Conservation (phyloP, 2,329 filamentous ascomycete species). For the Fusarium verrucosum region DNA sequence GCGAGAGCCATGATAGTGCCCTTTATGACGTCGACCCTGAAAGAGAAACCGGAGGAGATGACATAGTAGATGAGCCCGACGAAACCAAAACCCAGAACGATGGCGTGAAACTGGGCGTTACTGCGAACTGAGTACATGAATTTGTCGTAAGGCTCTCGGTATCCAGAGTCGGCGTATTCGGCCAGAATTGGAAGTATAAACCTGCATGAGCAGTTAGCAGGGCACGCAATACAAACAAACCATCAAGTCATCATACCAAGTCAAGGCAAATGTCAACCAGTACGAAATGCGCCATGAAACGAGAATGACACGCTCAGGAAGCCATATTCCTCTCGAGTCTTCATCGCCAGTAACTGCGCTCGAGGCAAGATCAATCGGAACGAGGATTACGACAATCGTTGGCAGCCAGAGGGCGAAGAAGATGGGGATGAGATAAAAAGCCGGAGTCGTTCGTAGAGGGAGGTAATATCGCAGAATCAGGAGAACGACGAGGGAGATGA, state of each 20-base stretch:
- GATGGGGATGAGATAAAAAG: constrained; percentile 88
- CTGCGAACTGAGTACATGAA: constrained; percentile 84
- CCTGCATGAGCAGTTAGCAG: constrained; percentile 52
- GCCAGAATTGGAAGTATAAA: constrained; percentile 90
- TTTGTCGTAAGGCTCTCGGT: constrained; percentile 83
- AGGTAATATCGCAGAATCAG: constrained; percentile 90
- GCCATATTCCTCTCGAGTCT: constrained; percentile 82
- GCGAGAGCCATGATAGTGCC: constrained; percentile 89
- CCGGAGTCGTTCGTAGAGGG: constrained; percentile 87
- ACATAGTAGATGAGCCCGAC: constrained; percentile 86
- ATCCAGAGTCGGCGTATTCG: constrained; percentile 94
- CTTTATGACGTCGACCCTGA: constrained; percentile 72
- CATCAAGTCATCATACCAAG: constrained; percentile 70
- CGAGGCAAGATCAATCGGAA: constrained; percentile 95
- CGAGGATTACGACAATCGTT: constrained; percentile 87
- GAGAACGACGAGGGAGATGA: constrained; percentile 80
- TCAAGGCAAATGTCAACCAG: constrained; percentile 95
- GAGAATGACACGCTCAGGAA: constrained; percentile 78
- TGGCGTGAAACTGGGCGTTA: constrained; percentile 89
- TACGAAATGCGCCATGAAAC: constrained; percentile 96
- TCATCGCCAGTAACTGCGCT: constrained; percentile 78
- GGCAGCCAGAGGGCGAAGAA: constrained; percentile 96
- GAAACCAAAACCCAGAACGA: constrained; percentile 75
- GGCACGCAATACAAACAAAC: neutral
- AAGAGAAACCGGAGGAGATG: constrained; percentile 76